Base-by-base conservation (phyloP, 176 grass and related monocot species). In the Juncus effusus region DNA sequence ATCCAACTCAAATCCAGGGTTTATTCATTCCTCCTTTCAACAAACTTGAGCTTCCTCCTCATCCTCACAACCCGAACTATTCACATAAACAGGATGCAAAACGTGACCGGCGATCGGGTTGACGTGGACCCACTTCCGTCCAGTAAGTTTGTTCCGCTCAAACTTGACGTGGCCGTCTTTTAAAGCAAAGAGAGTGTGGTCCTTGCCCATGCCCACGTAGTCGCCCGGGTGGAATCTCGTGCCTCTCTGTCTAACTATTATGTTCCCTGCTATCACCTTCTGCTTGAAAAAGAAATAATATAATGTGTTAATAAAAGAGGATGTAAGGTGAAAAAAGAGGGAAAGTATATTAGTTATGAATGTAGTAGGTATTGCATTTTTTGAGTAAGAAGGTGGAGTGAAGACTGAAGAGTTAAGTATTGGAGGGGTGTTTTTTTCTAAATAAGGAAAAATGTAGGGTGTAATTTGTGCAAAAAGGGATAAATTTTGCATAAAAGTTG, bases 101-200 rank as follows among this genome's bases (percentile, higher is more conserved):
- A 58, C 63, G 79, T 96, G 87, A 15, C 81, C 91, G 11, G 80
- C 76, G 3, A 36, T 54, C 3, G 91, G 87, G 14, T 96, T 79
- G 6, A 96, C 84, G 76, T 96, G 91, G 16, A 87, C 82, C 91
- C 87, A 85, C 50, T 90, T 96, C 60, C 91, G 74, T 51, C 91
- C 81, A 40, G 67, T 88, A 36, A 90, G 70, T 65, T 96, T 96
- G 74, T 96, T 83, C 73, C 69, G 64, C 60, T 96, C 91, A 3
- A 96, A 90, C 44, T 81, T 77, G 3, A 96, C 91, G 16, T 90
- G 47, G 40, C 91, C 91, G 73, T 90, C 87, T 58, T 90, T 96
- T 47, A 96, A 68, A 7, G 69, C 85, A 80, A 77, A 90, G 7
- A 96, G 47, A 7, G 91, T 96, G 41, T 90, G 91, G 45, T 96